Conservation (phyloP, 75 land plant species). For the Gnetum montanum region DNA sequence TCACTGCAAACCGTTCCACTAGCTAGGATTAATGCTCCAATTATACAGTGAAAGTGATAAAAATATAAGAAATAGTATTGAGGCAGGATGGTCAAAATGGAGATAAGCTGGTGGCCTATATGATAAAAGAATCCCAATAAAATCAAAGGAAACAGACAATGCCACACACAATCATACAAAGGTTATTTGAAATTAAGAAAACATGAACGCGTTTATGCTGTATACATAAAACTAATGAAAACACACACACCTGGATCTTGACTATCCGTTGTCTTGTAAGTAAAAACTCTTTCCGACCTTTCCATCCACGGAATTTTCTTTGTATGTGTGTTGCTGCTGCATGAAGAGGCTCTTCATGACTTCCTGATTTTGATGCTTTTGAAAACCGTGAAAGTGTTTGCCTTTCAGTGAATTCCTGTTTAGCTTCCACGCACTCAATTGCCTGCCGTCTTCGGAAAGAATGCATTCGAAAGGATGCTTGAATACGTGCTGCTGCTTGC, state of each 20-base stretch:
- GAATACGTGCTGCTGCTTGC: constrained; percentile 79
- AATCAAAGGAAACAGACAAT: no score
- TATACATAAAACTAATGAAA: no score
- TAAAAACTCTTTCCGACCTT: constrained; percentile 59
- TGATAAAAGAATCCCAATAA: no score
- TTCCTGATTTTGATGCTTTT: constrained; percentile 22
- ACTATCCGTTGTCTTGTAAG: constrained; percentile 62
- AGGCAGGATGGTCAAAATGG: no score
- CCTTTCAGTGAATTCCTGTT: constrained; percentile 26
- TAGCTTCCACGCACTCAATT: constrained; percentile 12
- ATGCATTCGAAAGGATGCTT: constrained; percentile 48
- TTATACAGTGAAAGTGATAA: no score
- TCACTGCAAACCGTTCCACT: no score
- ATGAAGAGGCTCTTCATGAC: constrained; percentile 35
- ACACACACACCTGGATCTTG: constrained; percentile 65
- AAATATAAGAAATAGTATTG: no score
- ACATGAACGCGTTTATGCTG: no score
- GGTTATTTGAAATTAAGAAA: no score
- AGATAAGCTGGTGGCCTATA: no score
- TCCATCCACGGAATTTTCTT: constrained; percentile 84
- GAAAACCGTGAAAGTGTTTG: constrained; percentile 29
- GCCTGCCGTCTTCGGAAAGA: constrained; percentile 50
- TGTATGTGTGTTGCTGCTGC: constrained; percentile 74
- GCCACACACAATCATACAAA: no score
- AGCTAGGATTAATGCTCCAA: no score